Evolutionary conservation across 2,329 filamentous ascomycete genomes (phyloP), one percentile per base, ranked within the genome.

Genomic region (Neonectria ditissima): DNA sequence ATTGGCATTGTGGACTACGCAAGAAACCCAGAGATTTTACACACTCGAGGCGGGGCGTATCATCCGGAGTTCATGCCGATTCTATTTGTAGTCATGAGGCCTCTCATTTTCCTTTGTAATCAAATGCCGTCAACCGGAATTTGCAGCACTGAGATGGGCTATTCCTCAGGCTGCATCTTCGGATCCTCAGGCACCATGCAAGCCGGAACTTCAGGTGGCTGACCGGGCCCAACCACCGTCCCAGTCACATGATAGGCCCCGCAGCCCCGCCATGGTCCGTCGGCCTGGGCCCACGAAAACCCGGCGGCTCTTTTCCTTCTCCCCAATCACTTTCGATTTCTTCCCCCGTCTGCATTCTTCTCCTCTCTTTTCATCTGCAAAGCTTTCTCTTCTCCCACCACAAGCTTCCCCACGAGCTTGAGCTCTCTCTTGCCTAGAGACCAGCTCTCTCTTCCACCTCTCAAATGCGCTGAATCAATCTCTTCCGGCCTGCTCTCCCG

Each of bases 301-400:
- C 54, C 59, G 57, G 55, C 64, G 62, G 55, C 66, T 68, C 65
- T 73, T 71, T 68, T 73, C 62, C 61, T 71, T 59, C 63, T 55
- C 59, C 70, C 71, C 69, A 72, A 73, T 73, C 71, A 69, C 58
- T 65, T 60, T 62, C 68, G 67, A 67, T 72, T 68, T 63, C 67
- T 69, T 26, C 37, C 39, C 34, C 67, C 65, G 62, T 68, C 32
- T 32, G 52, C 55, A 62, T 44, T 68, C 66, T 66, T 60, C 61
- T 32, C 67, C 37, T 71, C 65, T 67, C 63, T 51, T 54, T 63
- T 65, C 63, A 62, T 58, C 54, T 70, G 28, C 51, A 60, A 51
- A 50, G 55, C 52, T 65, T 64, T 59, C 60, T 57, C 60, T 64
- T 51, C 54, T 57, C 54, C 48, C 52, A 45, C 61, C 28, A 62